Conservation (phyloP, 2,329 filamentous ascomycete species). For the Alternaria viburni region DNA sequence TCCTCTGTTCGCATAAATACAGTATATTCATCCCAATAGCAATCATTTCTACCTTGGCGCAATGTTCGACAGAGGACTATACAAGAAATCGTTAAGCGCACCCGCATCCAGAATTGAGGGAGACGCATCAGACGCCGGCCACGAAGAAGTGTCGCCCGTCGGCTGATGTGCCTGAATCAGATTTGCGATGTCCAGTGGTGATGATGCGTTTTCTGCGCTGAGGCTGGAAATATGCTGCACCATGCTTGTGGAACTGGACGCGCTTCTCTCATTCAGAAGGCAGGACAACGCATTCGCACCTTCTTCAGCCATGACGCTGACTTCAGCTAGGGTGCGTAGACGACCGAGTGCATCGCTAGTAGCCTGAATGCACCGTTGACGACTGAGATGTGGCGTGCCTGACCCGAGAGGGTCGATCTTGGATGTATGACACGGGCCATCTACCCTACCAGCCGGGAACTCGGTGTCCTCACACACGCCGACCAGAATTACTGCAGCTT, state of each 20-base stretch:
- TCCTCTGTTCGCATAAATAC: background rate
- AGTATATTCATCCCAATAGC: background rate
- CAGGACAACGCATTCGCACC: background rate
- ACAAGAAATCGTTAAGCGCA: background rate
- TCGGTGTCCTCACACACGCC: background rate
- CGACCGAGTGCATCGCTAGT: background rate
- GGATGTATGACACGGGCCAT: background rate
- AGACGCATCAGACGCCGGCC: background rate
- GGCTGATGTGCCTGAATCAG: background rate
- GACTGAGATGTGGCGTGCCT: background rate
- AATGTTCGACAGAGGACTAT: background rate
- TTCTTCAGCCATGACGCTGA: background rate
- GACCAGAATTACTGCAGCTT: background rate
- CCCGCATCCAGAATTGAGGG: background rate
- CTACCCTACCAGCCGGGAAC: background rate
- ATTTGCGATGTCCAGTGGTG: background rate
- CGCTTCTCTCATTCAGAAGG: background rate
- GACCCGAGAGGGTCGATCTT: background rate
- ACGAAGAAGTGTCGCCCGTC: background rate
- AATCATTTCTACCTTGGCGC: background rate
- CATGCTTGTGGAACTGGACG: background rate
- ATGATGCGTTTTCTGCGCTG: background rate
- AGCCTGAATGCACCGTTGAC: background rate
- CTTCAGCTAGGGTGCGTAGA: background rate
- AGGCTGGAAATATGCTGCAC: background rate